A percentile compares a stretch with the other conserved stretches of the same genome.
phyloP scores from a whole-genome alignment of 352 stramenopile species.

The Phytophthora uliginosa region DNA sequence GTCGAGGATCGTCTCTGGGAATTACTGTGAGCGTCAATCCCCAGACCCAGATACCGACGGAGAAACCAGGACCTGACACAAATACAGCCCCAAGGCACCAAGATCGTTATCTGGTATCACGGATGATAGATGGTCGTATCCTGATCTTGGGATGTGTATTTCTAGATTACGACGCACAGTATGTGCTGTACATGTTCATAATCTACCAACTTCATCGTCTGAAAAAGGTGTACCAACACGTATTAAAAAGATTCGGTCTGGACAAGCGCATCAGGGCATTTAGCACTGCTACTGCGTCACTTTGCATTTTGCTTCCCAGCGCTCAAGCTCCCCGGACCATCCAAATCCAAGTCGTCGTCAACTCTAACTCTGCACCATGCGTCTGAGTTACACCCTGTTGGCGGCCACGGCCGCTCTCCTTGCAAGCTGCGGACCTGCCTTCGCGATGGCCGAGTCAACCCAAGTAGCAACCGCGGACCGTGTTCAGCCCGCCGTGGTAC shows the following conservation, averaged over 20 bases:
- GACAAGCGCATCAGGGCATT: background rate
- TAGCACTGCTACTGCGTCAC: background rate
- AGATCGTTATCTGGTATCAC: no score
- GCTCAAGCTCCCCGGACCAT: background rate
- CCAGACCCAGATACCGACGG: no score
- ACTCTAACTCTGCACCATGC: background rate
- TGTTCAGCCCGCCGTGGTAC: background rate
- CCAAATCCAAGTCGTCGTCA: background rate
- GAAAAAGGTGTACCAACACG: no score
- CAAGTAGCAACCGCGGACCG: background rate
- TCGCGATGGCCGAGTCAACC: background rate
- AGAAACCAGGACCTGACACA: no score
- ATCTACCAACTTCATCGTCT: no score
- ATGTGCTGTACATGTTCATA: no score
- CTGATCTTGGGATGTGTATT: no score
- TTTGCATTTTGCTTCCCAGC: conserved; percentile 1
- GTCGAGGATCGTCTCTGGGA: no score
- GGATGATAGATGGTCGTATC: no score
- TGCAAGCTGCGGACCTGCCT: background rate
- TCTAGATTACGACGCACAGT: no score
- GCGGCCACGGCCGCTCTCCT: background rate
- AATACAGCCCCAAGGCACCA: no score
- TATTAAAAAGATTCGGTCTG: background rate
- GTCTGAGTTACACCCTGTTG: conserved; percentile 1
- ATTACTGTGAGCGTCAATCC: no score